Percentiles rank a stretch among this genome's conserved stretches.
Evolutionary conservation across 148 eudicot species (phyloP).

Genomic region (Cornus kousa): DNA sequence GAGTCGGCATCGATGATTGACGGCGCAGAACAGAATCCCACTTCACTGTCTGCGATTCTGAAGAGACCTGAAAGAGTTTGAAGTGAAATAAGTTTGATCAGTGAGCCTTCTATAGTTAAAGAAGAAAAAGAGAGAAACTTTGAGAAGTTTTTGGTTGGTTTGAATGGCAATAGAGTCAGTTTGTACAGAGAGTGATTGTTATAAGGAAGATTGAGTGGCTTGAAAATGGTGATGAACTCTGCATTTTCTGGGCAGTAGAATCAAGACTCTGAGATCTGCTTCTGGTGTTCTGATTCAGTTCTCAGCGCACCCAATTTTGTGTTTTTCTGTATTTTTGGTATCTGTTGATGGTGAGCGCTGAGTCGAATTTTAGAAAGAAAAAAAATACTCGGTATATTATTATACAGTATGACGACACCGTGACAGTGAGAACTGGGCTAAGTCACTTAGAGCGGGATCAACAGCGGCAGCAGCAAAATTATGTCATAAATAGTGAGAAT

Average conservation of each 20-base stretch:
- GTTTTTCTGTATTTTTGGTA: no score
- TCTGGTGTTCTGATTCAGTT: neutral
- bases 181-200: conserved; percentile 20
- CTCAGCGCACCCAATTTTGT: no score
- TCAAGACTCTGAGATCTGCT: neutral
- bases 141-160: neutral
- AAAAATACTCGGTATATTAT: no score
- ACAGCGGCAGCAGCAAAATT: no score
- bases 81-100: neutral
- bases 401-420: no score
- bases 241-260: conserved; percentile 21
- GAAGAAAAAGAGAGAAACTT: neutral
- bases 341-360: no score
- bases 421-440: no score
- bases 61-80: conserved; percentile 37
- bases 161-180: neutral
- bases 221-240: conserved; percentile 18
- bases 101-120: neutral
- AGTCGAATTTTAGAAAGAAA: no score
- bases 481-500: no score
- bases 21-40: conserved; percentile 67
- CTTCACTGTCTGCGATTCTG: conserved; percentile 22
- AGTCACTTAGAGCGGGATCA: no score
- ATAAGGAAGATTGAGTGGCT: conserved; percentile 15
- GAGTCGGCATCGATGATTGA: conserved; percentile 22